Base-by-base conservation (phyloP, 306 rosid genomes). In the Malus fusca region DNA sequence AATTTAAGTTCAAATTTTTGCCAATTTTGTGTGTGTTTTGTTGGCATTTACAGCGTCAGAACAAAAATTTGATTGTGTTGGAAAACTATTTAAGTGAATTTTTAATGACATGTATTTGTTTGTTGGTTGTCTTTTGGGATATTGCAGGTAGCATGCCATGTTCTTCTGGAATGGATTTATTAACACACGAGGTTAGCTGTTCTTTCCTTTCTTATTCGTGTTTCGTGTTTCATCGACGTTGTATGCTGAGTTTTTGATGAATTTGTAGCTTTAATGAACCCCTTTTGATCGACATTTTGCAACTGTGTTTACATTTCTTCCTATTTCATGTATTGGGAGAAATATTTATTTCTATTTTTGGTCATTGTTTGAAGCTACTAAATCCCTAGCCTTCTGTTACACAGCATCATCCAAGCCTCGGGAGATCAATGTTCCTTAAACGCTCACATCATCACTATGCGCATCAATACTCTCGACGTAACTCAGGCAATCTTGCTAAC, bases 391-490 rank as follows among this genome's bases (percentile, higher is more conserved):
- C 88, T 75, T 60, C 80, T 30, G 72, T 63, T 80, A 31, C 82
- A 56, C 85, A 90, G 77, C 95, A 88, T 82, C 88, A 84, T 79
- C 90, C 83, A 62, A 82, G 73, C 88, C 92, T 90, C 59, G 85
- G 91, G 30, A 93, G 95, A 66, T 90, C 97, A 23, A 69, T 84
- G 35, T 87, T 88, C 76, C 76, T 92, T 82, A 96, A 92, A 74
- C 92, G 97, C 6, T 92, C 98, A 25, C 91, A 93, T 37, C 90
- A 96, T 84, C 83, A 86, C 85, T 90, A 88, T 81, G 90, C 84
- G 23, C 92, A 96, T 80, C 97, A 92, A 46, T 96, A 96, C 81
- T 88, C 93, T 72, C 89, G 97, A 23, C 97, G 97, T 46, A 88
- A 84, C 85, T 82, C 88, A 13, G 63, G 79, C 60, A 89, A 87